Base-by-base conservation (phyloP, 164 flowering plant genomes). In the Chimonanthus salicifolius region DNA sequence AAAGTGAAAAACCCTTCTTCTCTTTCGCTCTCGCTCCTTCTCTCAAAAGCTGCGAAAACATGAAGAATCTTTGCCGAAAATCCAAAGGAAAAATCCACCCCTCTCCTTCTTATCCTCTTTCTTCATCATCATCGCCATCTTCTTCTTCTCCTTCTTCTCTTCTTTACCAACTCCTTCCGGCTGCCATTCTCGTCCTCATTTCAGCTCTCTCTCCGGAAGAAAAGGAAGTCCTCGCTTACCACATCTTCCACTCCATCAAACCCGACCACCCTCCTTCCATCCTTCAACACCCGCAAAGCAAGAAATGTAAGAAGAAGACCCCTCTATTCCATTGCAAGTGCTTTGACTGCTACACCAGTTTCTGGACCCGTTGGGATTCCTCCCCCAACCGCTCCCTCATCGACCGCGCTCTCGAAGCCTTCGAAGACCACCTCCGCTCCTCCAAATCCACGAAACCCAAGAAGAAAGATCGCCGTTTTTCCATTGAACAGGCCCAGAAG, bases 361-460 rank as follows among this genome's bases (percentile, higher is more conserved):
- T 80, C 83, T 92, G 97, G 97, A 72, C 48, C 78, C 54, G 90
- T 3, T 92, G 97, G 97, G 92, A 92, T 77, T 84, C 89, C 6
- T 90, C 97, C 1, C 86, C 90, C 4, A 87, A 88, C 75, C 79
- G 91, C 3, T 89, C 90, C 70, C 90, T 87, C 71, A 89, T 92
- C 74, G 87, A 87, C 76, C 87, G 84, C 43, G 94, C 79, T 33
- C 89, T 92, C 70, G 98, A 91, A 60, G 91, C 92, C 4, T 91
- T 87, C 71, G 98, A 92, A 70, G 94, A 89, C 6, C 89, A 88
- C 44, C 72, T 87, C 49, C 67, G 78, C 60, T 71, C 71, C 33
- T 78, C 58, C 9, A 78, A 74, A 0, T 18, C 66, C 15, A 7
- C 66, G 16, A 54, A 54, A 13, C 16, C 66, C 66, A 63, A 33